Evolutionary conservation across 164 flowering plant species (phyloP).

Genomic region (Vitis rupestris): DNA sequence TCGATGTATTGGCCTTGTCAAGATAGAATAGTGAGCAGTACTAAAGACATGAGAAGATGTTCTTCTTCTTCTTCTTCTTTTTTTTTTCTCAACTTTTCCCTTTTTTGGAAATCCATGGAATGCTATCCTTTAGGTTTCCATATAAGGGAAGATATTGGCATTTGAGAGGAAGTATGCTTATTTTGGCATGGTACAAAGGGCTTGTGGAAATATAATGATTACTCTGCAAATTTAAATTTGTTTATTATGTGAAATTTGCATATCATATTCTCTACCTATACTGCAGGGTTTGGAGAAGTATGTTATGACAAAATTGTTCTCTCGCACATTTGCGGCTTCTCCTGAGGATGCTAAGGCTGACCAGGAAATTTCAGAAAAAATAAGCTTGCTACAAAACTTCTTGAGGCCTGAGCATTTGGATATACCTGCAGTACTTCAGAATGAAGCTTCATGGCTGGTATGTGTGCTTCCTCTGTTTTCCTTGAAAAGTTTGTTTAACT

Average conservation of each 20-base stretch:
- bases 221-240: neutral
- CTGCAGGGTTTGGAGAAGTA: conserved; percentile 59
- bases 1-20: no score
- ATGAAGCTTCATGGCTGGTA: conserved; percentile 62
- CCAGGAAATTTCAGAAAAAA: conserved; percentile 37
- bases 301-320: conserved; percentile 52
- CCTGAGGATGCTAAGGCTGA: conserved; percentile 41
- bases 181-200: neutral
- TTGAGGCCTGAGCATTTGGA: conserved; percentile 57
- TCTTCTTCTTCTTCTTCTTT: no score
- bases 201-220: neutral
- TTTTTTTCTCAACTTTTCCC: no score
- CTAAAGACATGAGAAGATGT: no score
- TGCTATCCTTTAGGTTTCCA: neutral
- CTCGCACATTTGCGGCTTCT: conserved; percentile 43
- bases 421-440: conserved; percentile 38
- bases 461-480: conserved; percentile 7
- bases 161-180: neutral
- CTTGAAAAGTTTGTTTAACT: neutral
- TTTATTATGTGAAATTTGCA: neutral
- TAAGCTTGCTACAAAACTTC: conserved; percentile 38
- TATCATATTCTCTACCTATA: conserved; percentile 2
- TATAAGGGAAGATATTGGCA: no score
- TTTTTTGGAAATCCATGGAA: neutral
- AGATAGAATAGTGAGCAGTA: no score